These are phyloP conservation scores for Udeniomyces megalosporus DNA, from an alignment of 768 basidiomycete genomes.

Conservation along the genomic window DNA sequence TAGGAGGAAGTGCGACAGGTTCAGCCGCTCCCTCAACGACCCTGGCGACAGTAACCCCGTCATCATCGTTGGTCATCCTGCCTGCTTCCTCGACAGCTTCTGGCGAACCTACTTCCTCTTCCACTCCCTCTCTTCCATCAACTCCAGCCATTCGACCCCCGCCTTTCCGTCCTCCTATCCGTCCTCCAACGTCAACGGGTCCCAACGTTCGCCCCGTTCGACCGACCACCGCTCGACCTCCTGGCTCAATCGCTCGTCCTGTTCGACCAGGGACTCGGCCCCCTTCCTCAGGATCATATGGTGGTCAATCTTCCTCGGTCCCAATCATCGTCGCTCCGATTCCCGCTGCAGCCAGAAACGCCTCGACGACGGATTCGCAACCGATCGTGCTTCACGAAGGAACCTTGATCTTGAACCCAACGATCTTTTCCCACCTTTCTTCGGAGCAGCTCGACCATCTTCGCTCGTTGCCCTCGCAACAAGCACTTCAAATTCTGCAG, in stretches of 20 bases:
- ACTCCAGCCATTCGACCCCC: neutral
- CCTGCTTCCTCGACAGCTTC: too few species aligned
- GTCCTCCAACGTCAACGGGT: conserved; percentile 20
- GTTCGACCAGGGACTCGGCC: too few species aligned
- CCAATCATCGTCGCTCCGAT: conserved; percentile 58
- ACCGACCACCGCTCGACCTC: too few species aligned
- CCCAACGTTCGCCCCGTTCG: conserved; percentile 7
- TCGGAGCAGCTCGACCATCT: conserved; percentile 55
- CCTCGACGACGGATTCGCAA: conserved; percentile 25
- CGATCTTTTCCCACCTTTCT: conserved; percentile 63
- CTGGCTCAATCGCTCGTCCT: too few species aligned
- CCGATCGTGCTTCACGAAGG: conserved; percentile 74
- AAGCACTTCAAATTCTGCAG: conserved; percentile 64
- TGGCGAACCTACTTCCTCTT: neutral
- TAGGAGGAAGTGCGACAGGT: too few species aligned
- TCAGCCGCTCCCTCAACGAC: too few species aligned
- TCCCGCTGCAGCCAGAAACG: conserved; percentile 29
- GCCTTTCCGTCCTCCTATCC: conserved; percentile 16
- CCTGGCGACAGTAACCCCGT: too few species aligned
- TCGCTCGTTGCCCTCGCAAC: conserved; percentile 63
- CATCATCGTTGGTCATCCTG: too few species aligned
- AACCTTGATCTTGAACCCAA: conserved; percentile 65
- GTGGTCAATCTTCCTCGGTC: conserved; percentile 29
- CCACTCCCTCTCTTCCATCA: conserved; percentile 17
- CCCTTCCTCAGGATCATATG: too few species aligned